phyloP scores from a whole-genome alignment of 2,329 filamentous ascomycete genomes.

The Xylaria sp. region DNA sequence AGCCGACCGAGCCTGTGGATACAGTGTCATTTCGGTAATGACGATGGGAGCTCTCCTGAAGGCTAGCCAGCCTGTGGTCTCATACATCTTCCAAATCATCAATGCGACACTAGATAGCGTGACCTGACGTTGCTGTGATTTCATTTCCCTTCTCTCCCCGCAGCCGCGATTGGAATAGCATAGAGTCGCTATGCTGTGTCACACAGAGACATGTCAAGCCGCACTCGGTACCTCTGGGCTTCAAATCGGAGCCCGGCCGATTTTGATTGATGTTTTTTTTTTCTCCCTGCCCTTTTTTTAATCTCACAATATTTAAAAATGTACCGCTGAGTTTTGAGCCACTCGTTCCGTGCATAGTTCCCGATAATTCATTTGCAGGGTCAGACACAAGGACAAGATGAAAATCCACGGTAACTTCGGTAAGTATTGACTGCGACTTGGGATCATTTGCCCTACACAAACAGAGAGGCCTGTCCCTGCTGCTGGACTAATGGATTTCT shows the following conservation, averaged over 20 bases:
- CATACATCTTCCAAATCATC: slow-evolving; percentile 35
- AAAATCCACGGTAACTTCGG: slow-evolving; percentile 22
- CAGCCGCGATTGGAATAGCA: slow-evolving; percentile 19
- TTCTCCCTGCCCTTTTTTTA: neutral
- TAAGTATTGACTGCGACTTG: neutral
- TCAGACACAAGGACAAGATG: slow-evolving; percentile 2
- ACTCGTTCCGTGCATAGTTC: slow-evolving; percentile 8
- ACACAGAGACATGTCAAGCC: slow-evolving; percentile 19
- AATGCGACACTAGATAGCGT: slow-evolving; percentile 36
- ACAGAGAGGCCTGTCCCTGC: neutral
- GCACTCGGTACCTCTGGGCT: slow-evolving; percentile 14
- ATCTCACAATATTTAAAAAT: neutral
- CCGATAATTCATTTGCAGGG: neutral
- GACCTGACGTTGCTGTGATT: slow-evolving; percentile 35
- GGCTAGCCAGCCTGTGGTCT: slow-evolving; percentile 24
- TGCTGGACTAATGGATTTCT: neutral
- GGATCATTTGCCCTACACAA: neutral
- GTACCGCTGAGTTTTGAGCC: neutral
- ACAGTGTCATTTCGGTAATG: slow-evolving; percentile 23
- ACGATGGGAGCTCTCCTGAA: slow-evolving; percentile 10
- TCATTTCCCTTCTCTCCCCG: slow-evolving; percentile 26
- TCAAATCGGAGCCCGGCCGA: slow-evolving; percentile 17
- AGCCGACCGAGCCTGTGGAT: slow-evolving; percentile 24
- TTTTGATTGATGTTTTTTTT: neutral
- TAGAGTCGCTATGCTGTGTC: slow-evolving; percentile 13